Base-by-base conservation (phyloP, 225 moss, liverwort and hornwort genomes). In the Sphagnum contortum region DNA sequence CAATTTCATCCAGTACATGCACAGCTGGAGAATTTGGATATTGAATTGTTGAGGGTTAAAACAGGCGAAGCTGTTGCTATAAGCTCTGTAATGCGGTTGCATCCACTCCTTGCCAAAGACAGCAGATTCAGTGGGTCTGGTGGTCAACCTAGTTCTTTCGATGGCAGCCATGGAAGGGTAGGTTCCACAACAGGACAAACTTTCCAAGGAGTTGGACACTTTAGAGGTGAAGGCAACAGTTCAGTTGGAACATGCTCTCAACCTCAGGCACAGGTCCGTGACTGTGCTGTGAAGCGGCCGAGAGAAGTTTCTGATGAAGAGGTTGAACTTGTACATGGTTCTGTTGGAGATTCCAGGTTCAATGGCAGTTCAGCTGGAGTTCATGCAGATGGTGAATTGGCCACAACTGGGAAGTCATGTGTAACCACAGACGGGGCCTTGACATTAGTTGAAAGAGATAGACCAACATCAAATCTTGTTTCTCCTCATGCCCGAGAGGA, bases 71-170 rank as follows among this genome's bases (percentile, higher is more conserved):
- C 77, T n/a, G 65, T 81, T 12, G 81, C 81, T 3, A 66, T 81
- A 2, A 81, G 81, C 70, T 77, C 77, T 45, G 81, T 81, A 8
- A 74, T 81, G 81, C 49, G 71, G n/a, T 59, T 81, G n/a, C 81
- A 81, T 52, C 66, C 68, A 3, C 74, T 81, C 4, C 74, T 81
- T 5, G 70, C 68, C n/a, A 68, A 77, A 46, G 81, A 81, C 12
- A 71, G 66, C 6, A 51, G 65, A 3, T 8, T 48, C 3, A 56
- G 53, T 51, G 47, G 48, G 55, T 58, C 46, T 9, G 56, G 60
- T 29, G 50, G 63, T 45, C 61, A 62, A 48, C 45, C 49, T 5
- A 64, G 57, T 60, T 63, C 69, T 5, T 49, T 53, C 14, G 64
- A 59, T 9, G 53, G 48, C 48, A 67, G 29, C 48, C 12, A 12